These are phyloP conservation scores for Geotrichum histeridarum DNA, from an alignment of 1,139 yeast genomes.

Conservation along the genomic window DNA sequence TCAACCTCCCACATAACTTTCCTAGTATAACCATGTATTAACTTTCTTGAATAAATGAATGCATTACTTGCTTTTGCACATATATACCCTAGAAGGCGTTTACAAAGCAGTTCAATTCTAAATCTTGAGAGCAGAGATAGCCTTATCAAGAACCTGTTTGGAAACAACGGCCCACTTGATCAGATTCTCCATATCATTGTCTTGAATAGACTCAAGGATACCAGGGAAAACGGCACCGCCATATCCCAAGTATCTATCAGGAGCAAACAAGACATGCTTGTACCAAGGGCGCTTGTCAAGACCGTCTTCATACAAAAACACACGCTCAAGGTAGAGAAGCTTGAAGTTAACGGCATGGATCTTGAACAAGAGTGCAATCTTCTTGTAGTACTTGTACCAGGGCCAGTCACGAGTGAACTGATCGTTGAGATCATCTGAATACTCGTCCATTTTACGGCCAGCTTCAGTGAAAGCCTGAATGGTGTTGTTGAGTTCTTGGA, in stretches of 20 bases:
- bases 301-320: conserved; percentile 43
- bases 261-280: conserved; percentile 22
- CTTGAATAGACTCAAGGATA: conserved; percentile 68
- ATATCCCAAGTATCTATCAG: conserved; percentile 52
- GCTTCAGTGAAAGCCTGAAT: conserved; percentile 26
- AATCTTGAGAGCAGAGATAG: background rate
- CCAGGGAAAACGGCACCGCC: conserved; percentile 77
- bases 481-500: conserved; percentile 26
- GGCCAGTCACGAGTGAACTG: conserved; percentile 32
- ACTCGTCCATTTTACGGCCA: conserved; percentile 32
- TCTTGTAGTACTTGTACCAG: conserved; percentile 34
- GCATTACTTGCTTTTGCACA: too few relatives aligned
- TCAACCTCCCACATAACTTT: conserved; percentile 2
- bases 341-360: conserved; percentile 37
- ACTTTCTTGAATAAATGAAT: too few relatives aligned
- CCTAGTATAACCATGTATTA: too few relatives aligned
- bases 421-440: conserved; percentile 29
- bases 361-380: conserved; percentile 29
- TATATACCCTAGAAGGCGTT: background rate
- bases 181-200: conserved; percentile 42
- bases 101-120: background rate
- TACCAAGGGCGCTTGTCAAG: conserved; percentile 21
- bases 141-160: background rate
- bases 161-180: conserved; percentile 2
- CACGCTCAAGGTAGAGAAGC: conserved; percentile 48